These are phyloP conservation scores for Magnolia sinica DNA, from an alignment of 164 flowering plant genomes.

Conservation along the genomic window DNA sequence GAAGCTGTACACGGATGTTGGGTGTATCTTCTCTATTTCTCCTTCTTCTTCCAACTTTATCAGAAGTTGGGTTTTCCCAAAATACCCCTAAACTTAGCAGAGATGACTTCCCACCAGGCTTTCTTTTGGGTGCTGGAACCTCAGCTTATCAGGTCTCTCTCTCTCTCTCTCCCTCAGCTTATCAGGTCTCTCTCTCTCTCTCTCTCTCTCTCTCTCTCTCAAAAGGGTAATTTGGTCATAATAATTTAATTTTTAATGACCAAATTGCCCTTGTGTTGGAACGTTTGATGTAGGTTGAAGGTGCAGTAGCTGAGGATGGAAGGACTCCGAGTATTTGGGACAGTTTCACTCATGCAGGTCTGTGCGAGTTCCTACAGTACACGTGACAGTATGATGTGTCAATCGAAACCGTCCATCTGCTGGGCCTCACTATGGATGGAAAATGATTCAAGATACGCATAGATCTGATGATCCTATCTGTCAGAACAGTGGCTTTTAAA, in stretches of 20 bases:
- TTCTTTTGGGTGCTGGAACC: constrained; percentile 13
- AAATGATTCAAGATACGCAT: too few relatives aligned
- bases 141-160: constrained; percentile 10
- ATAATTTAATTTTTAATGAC: too few relatives aligned
- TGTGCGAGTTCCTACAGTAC: background rate
- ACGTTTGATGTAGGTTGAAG: constrained; percentile 11
- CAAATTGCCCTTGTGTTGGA: background rate
- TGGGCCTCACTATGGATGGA: too few relatives aligned
- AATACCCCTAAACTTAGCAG: background rate
- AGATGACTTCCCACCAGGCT: constrained; percentile 9
- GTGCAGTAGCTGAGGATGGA: constrained; percentile 17
- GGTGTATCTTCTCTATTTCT: background rate
- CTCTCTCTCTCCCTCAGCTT: constrained; percentile 4
- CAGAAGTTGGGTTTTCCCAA: background rate
- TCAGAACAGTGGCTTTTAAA: background rate
- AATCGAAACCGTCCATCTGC: too few relatives aligned
- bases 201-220: background rate
- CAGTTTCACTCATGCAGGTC: constrained; percentile 15
- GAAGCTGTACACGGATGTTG: background rate
- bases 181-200: background rate
- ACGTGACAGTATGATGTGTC: background rate
- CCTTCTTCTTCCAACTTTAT: background rate
- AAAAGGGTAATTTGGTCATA: too few relatives aligned
- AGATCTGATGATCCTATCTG: background rate
- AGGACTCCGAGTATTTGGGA: constrained; percentile 20